A percentile compares a stretch with the other conserved stretches of the same genome.
phyloP scores from a whole-genome alignment of 352 stramenopile species.

The Phytophthora litchii region DNA sequence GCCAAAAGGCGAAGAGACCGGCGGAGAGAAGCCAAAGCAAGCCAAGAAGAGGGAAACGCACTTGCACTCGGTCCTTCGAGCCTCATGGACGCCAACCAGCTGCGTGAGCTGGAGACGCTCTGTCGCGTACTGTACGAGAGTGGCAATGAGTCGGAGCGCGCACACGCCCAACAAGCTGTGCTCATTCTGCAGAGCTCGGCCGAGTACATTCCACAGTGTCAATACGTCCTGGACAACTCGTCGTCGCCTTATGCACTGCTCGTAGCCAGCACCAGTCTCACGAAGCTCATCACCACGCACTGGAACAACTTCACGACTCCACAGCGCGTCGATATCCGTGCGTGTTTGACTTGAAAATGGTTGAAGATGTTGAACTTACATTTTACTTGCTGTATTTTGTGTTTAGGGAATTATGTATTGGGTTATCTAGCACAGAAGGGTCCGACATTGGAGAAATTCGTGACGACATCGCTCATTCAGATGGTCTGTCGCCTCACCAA shows the following conservation, averaged over 20 bases:
- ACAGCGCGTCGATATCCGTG: conserved; percentile 94
- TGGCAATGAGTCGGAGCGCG: conserved; percentile 70
- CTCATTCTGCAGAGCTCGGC: conserved; percentile 90
- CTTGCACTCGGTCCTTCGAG: conserved; percentile 4
- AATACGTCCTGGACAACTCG: conserved; percentile 98
- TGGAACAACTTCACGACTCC: conserved; percentile 93
- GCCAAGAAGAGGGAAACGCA: conserved; percentile 18
- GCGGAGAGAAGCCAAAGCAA: conserved; percentile 17
- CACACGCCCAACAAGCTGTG: conserved; percentile 82
- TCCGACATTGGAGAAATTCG: conserved; percentile 94
- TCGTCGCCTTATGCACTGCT: conserved; percentile 95
- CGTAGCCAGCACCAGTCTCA: conserved; percentile 96
- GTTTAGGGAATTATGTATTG: conserved; percentile 96
- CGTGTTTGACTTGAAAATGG: not conserved
- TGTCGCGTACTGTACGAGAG: conserved; percentile 84
- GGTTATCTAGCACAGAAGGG: conserved; percentile 97
- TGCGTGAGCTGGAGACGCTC: conserved; percentile 80
- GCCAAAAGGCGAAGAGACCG: conserved; percentile 30
- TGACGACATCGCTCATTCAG: conserved; percentile 95
- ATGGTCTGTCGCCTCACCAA: conserved; percentile 98
- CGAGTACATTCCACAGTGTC: conserved; percentile 98
- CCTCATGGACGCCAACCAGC: conserved; percentile 76
- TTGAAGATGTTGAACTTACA: not conserved
- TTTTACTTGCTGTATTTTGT: too few relatives aligned
- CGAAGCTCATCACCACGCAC: conserved; percentile 97